Evolutionary conservation across 2,329 filamentous ascomycete species (phyloP), one percentile per base, ranked within the genome.

Genomic region (Colletotrichum sp.): DNA sequence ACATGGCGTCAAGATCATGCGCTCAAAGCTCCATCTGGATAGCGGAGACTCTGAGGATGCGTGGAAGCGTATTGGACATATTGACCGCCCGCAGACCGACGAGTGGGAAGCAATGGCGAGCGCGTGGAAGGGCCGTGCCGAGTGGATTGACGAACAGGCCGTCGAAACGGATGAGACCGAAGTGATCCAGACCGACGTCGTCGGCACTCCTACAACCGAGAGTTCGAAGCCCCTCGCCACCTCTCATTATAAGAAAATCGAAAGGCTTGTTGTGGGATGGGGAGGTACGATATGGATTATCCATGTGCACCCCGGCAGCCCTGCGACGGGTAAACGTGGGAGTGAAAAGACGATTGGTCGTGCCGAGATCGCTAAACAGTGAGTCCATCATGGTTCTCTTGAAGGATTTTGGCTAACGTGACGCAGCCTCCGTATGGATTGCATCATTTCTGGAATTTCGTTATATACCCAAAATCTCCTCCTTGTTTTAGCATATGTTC

Each of bases 1-100:
- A 84, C 94, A 98, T 81, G 97, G 97, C 6, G 98, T 98, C 82
- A 98, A 98, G 83, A 97, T 99, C 76, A 98, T 98, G 96, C 92
- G 97, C 48, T 95, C 95, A 6, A 95, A 97, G 82, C 82, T 98
- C 25, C 92, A 96, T 79, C 89, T 98, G 7, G 95, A 98, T 8
- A 92, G 88, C 77, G 90, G 90, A 15, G 94, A 98, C 81, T 87
- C 90, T 3, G 96, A 98, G 19, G 93, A 94, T 78, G 95, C 96
- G 4, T 99, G 98, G 98, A 98, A 97, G 84, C 91, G 96, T 12
- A 95, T 99, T 77, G 96, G 95, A 28, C 96, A 98, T 82, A 93
- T 98, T 76, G 96, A 98, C 82, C 92, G 96, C 59, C 97, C 97
- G 3, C 94, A 95, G 80, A 94, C 94, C 7, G 92, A 94, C 11